A percentile compares a stretch with the other conserved stretches of the same genome.
Conservation (phyloP, 1,139 yeast genomes). For the Diutina mesorugosa region DNA sequence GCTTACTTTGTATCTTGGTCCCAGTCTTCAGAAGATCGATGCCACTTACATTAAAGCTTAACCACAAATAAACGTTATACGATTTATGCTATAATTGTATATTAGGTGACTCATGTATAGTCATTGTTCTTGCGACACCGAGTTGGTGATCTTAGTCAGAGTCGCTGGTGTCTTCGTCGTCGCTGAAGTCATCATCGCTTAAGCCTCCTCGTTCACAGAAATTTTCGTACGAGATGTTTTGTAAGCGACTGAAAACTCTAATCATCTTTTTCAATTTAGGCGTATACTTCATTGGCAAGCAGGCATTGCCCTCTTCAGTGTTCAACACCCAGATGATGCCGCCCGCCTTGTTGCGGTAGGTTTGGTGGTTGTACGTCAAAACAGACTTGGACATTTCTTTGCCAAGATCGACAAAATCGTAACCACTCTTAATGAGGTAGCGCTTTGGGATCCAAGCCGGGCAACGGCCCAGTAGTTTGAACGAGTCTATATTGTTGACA, state of each 20-base stretch:
- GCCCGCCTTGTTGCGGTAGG: not conserved
- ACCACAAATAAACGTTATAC: not conserved
- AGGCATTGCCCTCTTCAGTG: not conserved
- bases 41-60: constrained; percentile 54
- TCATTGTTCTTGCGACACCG: not conserved
- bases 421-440: not conserved
- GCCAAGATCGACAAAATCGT: not conserved
- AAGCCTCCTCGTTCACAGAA: not conserved
- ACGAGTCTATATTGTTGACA: not conserved
- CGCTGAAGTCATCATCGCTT: not conserved
- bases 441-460: not conserved
- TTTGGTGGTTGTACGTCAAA: not conserved
- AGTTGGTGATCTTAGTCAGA: not conserved
- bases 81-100: no score
- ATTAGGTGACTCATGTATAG: no score
- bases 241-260: not conserved
- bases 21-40: constrained; percentile 75
- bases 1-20: constrained; percentile 57
- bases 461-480: not conserved
- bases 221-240: not conserved
- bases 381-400: no score
- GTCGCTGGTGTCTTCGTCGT: not conserved
- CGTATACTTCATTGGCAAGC: not conserved
- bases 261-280: not conserved
- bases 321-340: not conserved